Percentiles rank a stretch among this genome's conserved stretches.
phyloP scores from a whole-genome alignment of 2,329 filamentous ascomycete genomes.

The Rhynchosporium graminicola region DNA sequence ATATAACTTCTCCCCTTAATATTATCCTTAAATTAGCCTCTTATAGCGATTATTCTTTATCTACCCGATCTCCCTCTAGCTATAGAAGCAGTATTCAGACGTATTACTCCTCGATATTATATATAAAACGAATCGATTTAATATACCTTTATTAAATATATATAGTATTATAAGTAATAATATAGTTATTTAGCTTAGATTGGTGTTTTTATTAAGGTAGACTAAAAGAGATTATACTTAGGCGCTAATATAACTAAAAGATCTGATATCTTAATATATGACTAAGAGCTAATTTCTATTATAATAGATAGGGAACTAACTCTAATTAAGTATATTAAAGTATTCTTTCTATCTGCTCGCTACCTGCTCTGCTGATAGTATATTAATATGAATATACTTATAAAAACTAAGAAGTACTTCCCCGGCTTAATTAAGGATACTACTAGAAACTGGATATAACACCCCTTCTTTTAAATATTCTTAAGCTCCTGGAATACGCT shows the following conservation, averaged over 20 bases:
- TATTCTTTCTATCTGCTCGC: too few species aligned
- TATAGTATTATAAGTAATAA: background rate
- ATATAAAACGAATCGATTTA: constrained; percentile 4
- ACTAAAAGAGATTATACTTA: background rate
- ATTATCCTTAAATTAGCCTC: background rate
- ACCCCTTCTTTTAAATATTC: too few species aligned
- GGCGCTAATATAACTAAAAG: background rate
- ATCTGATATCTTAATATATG: background rate
- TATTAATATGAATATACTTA: too few species aligned
- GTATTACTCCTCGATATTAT: background rate
- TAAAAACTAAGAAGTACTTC: too few species aligned
- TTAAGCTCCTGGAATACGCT: too few species aligned
- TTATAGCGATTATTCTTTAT: constrained; percentile 9
- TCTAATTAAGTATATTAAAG: too few species aligned
- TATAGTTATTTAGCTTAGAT: background rate
- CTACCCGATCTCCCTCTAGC: constrained; percentile 12
- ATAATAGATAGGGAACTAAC: background rate
- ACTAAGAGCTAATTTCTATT: constrained; percentile 4
- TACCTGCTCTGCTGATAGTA: too few species aligned
- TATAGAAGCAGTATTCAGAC: background rate
- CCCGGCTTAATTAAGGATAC: too few species aligned
- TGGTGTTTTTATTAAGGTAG: background rate
- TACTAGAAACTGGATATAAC: too few species aligned
- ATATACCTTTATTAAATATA: background rate
- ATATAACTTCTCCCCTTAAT: background rate